Conservation (phyloP, 2,329 filamentous ascomycete species). For the Diaporthe australafricana region DNA sequence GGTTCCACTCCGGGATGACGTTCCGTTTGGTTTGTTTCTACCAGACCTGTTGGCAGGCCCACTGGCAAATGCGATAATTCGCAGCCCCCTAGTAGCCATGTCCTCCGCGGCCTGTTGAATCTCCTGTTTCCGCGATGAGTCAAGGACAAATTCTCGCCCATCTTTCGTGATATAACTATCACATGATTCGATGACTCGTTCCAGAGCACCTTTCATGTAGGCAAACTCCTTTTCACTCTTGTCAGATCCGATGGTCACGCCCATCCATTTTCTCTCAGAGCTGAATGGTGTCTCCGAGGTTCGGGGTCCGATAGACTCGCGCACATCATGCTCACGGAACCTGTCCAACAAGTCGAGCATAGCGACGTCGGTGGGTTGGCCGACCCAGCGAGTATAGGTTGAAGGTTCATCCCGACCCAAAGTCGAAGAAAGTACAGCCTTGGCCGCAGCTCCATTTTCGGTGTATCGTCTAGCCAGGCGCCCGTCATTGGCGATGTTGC, state of each 20-base stretch:
- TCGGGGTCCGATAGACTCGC: constrained; percentile 85
- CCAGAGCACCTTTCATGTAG: constrained; percentile 95
- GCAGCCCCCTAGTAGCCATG: constrained; percentile 90
- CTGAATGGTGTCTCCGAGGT: constrained; percentile 93
- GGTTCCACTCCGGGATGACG: constrained; percentile 62
- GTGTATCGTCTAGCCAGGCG: constrained; percentile 79
- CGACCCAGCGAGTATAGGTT: constrained; percentile 89
- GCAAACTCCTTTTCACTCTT: constrained; percentile 79
- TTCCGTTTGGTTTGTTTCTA: constrained; percentile 53
- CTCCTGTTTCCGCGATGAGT: constrained; percentile 78
- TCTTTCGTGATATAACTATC: constrained; percentile 91
- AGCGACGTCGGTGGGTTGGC: constrained; percentile 97
- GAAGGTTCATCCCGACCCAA: constrained; percentile 71
- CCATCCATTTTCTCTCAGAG: constrained; percentile 99
- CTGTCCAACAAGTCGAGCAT: constrained; percentile 92
- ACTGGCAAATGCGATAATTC: constrained; percentile 94
- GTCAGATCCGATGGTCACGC: constrained; percentile 81
- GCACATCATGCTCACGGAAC: constrained; percentile 91
- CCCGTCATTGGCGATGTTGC: constrained; percentile 96
- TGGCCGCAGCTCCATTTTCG: constrained; percentile 77
- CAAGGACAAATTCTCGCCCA: constrained; percentile 86
- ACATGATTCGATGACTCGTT: constrained; percentile 86
- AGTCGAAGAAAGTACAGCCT: constrained; percentile 88
- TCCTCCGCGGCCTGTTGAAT: constrained; percentile 82
- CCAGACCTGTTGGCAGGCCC: constrained; percentile 70